These are phyloP conservation scores for Plasmodium ovale DNA, from an alignment of 169 alveolate genomes.

Conservation along the genomic window DNA sequence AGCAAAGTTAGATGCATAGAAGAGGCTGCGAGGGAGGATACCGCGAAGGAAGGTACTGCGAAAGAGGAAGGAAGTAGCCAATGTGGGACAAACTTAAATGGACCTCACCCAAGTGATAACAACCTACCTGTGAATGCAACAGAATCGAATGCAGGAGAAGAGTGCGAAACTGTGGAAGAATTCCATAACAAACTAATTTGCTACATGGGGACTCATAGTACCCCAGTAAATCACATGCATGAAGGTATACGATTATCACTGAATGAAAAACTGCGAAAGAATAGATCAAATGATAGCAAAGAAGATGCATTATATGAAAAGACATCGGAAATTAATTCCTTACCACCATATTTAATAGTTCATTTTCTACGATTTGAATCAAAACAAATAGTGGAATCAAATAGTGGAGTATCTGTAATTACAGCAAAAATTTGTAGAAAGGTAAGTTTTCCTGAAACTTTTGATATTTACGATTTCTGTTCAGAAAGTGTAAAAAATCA, in stretches of 20 bases:
- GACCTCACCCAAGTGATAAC: not conserved
- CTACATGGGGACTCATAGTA: slow-evolving; percentile 92
- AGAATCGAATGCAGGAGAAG: not conserved
- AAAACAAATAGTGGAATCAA: slow-evolving; percentile 89
- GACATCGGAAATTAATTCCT: slow-evolving; percentile 87
- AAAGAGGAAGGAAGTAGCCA: not conserved
- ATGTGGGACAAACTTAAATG: not conserved
- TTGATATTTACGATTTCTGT: slow-evolving; percentile 94
- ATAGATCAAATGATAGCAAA: slow-evolving; percentile 85
- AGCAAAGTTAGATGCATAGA: slow-evolving; percentile 33
- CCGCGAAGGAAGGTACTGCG: not conserved
- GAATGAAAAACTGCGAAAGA: slow-evolving; percentile 91
- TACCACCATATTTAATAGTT: slow-evolving; percentile 94
- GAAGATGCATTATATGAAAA: slow-evolving; percentile 90
- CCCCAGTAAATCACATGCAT: slow-evolving; percentile 90
- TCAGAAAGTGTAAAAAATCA: slow-evolving; percentile 89
- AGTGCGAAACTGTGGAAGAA: slow-evolving; percentile 40
- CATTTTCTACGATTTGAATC: slow-evolving; percentile 97
- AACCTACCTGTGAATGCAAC: too few species aligned
- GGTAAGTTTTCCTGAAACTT: slow-evolving; percentile 93
- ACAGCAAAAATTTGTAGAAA: slow-evolving; percentile 96
- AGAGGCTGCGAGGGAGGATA: slow-evolving; percentile 2
- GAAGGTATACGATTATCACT: slow-evolving; percentile 93
- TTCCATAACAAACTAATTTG: slow-evolving; percentile 59
- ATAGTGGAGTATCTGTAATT: slow-evolving; percentile 92